Conservation (phyloP, 2,329 filamentous ascomycete genomes). For the Verticillium isaacii region DNA sequence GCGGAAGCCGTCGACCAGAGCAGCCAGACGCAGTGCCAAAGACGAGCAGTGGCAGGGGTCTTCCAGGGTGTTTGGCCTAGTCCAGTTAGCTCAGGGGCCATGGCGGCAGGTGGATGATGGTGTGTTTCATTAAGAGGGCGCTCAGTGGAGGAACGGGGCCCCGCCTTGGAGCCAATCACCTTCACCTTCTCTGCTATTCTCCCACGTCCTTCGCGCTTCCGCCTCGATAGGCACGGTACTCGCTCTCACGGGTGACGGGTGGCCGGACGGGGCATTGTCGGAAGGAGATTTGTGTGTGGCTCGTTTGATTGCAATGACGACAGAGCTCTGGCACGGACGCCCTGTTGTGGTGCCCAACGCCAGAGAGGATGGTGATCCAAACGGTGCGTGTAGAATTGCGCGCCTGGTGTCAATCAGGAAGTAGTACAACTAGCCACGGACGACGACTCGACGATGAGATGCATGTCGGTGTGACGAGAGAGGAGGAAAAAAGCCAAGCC, state of each 20-base stretch:
- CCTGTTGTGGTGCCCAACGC: not conserved
- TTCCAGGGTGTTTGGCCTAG: not conserved
- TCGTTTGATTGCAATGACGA: not conserved
- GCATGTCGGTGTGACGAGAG: too few relatives aligned
- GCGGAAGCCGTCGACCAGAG: not conserved
- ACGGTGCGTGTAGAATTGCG: not conserved
- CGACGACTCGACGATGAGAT: too few relatives aligned
- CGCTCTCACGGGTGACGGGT: not conserved
- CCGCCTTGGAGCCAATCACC: not conserved
- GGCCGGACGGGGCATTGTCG: not conserved
- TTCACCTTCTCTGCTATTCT: not conserved
- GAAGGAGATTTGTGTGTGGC: not conserved
- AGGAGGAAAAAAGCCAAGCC: too few relatives aligned
- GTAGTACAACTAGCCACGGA: not conserved
- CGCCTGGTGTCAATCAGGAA: not conserved
- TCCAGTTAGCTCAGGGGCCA: not conserved
- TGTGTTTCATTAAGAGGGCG: constrained; percentile 1
- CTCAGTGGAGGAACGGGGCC: not conserved
- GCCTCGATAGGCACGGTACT: too few relatives aligned
- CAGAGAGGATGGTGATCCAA: not conserved
- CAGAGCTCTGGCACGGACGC: not conserved
- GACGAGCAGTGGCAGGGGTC: not conserved
- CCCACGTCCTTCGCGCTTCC: not conserved
- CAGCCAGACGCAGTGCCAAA: not conserved
- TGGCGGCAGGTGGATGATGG: not conserved